Evolutionary conservation across 148 eudicot genomes (phyloP).

Genomic region (Salicornia ramosissima): DNA sequence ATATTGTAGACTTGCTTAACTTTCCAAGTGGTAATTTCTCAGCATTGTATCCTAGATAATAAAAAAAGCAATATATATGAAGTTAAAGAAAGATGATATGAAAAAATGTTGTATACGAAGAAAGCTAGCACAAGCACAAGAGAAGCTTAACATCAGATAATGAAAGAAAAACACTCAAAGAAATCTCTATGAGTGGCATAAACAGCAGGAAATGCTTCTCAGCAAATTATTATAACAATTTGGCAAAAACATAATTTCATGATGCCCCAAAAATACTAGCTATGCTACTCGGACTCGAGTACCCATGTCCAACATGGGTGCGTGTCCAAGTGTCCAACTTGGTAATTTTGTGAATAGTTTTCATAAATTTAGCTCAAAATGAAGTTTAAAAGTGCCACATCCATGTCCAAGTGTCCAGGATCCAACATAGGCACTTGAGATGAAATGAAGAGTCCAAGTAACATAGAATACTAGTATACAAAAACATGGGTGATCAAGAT

Average conservation of each 20-base stretch:
- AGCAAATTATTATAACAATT: neutral
- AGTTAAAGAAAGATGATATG: neutral
- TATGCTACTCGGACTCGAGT: too few species aligned
- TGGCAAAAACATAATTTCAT: neutral
- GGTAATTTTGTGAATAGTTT: too few species aligned
- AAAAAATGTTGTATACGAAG: neutral
- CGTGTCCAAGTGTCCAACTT: too few species aligned
- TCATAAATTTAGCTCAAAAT: too few species aligned
- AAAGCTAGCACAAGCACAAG: neutral
- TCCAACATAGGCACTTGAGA: too few species aligned
- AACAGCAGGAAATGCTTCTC: neutral
- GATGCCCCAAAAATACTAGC: too few species aligned
- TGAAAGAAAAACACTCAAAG: neutral
- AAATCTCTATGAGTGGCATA: neutral
- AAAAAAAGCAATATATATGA: slow-evolving; percentile 1
- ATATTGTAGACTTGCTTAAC: slow-evolving; percentile 87
- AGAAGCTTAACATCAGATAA: neutral
- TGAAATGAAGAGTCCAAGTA: too few species aligned
- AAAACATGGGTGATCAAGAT: slow-evolving; percentile 1
- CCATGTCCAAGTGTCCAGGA: too few species aligned
- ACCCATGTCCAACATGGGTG: too few species aligned
- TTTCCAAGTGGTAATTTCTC: slow-evolving; percentile 95
- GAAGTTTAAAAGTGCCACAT: too few species aligned
- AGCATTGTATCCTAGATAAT: slow-evolving; percentile 80
- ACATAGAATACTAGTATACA: neutral